Evolutionary conservation across 345 rosid genomes (phyloP).

Genomic region (Acer yangbiense): DNA sequence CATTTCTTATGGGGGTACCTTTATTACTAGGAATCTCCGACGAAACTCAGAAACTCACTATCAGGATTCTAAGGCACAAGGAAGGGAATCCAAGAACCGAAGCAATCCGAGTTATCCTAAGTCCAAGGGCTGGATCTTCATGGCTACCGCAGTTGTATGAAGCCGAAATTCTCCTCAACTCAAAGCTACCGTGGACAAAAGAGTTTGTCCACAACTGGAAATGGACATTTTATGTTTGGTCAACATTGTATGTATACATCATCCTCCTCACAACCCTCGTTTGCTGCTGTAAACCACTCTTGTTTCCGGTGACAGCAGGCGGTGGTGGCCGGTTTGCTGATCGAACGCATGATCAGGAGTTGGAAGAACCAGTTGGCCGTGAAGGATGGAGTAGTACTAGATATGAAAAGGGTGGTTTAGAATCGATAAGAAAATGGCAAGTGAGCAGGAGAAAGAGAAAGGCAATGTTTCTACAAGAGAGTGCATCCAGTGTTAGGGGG

Average conservation of each 20-base stretch:
- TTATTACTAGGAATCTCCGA: constrained; percentile 56
- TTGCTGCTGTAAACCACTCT: constrained; percentile 42
- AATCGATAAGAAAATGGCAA: constrained; percentile 43
- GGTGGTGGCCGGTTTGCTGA: not conserved
- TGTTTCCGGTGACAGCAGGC: constrained; percentile 34
- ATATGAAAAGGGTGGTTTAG: constrained; percentile 28
- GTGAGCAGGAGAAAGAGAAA: constrained; percentile 51
- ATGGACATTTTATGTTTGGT: constrained; percentile 77
- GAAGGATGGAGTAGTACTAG: not conserved
- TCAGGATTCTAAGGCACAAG: constrained; percentile 47
- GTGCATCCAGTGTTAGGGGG: constrained; percentile 35
- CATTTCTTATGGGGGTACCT: constrained; percentile 60
- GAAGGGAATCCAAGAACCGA: constrained; percentile 64
- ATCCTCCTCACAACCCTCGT: constrained; percentile 37
- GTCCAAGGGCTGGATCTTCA: constrained; percentile 66
- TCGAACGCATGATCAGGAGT: constrained; percentile 4
- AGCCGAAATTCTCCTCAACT: constrained; percentile 53
- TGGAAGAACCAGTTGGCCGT: constrained; percentile 2
- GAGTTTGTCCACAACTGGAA: constrained; percentile 67
- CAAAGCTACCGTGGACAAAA: constrained; percentile 69
- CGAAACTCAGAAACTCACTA: constrained; percentile 62
- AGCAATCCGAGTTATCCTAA: constrained; percentile 52
- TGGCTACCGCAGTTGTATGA: constrained; percentile 65
- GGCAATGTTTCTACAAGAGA: constrained; percentile 30
- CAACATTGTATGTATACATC: constrained; percentile 50